phyloP scores from a whole-genome alignment of 2,329 filamentous ascomycete genomes.

The Microsporum canis region DNA sequence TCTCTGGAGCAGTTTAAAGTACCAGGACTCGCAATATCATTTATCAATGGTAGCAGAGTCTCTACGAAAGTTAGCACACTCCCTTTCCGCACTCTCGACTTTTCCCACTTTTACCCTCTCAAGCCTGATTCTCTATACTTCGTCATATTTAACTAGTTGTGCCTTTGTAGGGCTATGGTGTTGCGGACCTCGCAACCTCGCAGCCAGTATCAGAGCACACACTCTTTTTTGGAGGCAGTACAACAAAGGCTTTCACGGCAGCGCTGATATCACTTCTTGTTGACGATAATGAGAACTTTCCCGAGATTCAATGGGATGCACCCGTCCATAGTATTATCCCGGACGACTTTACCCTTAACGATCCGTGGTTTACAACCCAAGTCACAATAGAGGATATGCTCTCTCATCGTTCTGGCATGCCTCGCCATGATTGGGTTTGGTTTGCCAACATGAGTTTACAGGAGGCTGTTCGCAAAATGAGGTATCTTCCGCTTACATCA shows the following conservation, averaged over 20 bases:
- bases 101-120: neutral
- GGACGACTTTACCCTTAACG: conserved; percentile 26
- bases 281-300: conserved; percentile 19
- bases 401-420: conserved; percentile 26
- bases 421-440: conserved; percentile 20
- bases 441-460: conserved; percentile 20
- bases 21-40: conserved; percentile 6
- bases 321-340: conserved; percentile 13
- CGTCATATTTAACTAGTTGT: neutral
- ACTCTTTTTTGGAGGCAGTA: conserved; percentile 45
- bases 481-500: conserved; percentile 33
- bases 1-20: conserved; percentile 7
- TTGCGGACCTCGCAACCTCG: conserved; percentile 25
- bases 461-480: conserved; percentile 32
- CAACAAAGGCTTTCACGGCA: conserved; percentile 44
- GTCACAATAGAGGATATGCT: conserved; percentile 26
- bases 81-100: neutral
- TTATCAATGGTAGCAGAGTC: conserved; percentile 6
- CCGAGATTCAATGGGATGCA: conserved; percentile 15
- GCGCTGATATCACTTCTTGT: conserved; percentile 39
- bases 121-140: neutral
- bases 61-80: conserved; percentile 7
- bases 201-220: conserved; percentile 36
- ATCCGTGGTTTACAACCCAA: conserved; percentile 19
- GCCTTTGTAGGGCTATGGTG: conserved; percentile 29